Evolutionary conservation across 2,329 filamentous ascomycete genomes (phyloP).

Genomic region (Karstenula rhodostoma): DNA sequence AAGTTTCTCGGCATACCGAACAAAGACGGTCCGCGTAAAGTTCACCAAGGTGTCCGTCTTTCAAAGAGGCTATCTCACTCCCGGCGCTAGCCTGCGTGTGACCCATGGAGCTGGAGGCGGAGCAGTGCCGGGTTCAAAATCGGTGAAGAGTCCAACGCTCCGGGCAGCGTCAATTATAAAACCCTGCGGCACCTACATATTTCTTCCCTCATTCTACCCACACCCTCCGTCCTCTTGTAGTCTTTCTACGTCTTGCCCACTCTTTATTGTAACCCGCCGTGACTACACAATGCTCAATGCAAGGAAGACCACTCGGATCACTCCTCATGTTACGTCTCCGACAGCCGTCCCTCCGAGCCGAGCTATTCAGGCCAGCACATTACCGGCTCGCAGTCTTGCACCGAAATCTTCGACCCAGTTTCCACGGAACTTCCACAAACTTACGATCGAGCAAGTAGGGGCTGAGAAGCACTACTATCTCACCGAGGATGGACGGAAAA

Average conservation of each 20-base stretch:
- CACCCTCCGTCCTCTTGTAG: not conserved
- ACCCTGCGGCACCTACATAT: not conserved
- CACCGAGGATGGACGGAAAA: conserved; percentile 59
- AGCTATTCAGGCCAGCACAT: not conserved
- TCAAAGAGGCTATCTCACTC: conserved; percentile 2
- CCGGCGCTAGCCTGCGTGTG: conserved; percentile 9
- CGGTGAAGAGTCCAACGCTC: conserved; percentile 1
- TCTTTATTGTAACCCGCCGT: not conserved
- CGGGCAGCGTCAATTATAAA: not conserved
- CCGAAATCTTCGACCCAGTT: not conserved
- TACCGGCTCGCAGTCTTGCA: not conserved
- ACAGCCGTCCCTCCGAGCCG: not conserved
- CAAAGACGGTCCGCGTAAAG: not conserved
- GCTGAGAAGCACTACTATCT: conserved; percentile 59
- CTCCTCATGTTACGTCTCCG: not conserved
- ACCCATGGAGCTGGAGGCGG: not conserved
- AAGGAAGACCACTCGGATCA: not conserved
- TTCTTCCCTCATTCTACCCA: not conserved
- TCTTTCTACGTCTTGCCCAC: not conserved
- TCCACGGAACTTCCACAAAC: not conserved
- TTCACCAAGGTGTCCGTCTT: not conserved
- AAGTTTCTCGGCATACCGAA: conserved; percentile 13
- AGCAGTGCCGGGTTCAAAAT: not conserved
- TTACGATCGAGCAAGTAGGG: not conserved
- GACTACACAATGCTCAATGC: conserved; percentile 1